Evolutionary conservation across 805 yeast genomes (phyloP), one percentile per base, ranked within the genome.

Genomic region (Metschnikowia bowlesiae): DNA sequence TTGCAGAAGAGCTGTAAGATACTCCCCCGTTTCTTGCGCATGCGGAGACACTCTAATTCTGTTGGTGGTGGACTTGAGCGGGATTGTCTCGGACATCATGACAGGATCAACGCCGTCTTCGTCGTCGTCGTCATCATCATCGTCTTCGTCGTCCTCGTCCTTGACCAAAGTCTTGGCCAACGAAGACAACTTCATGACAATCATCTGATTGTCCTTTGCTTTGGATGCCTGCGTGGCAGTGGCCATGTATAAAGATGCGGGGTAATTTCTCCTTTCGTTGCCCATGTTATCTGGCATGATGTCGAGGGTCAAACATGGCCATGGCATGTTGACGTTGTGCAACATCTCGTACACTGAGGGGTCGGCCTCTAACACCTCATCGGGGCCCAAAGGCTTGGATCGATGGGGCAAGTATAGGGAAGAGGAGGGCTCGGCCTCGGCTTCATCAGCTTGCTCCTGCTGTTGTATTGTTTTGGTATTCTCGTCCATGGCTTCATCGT

Each of bases 251-350:
- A 90, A 74, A 1, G 94, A 78, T 39, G 95, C 96, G 4, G 99
- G 99, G 62, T 83, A 94, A 40, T 79, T 78, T 70, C 96, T 81
- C 73, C 99, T 85, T 68, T 90, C 97, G 46, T 80, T 74, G 9
- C 99, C 99, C 52, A 88, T 74, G 47, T 75, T 74, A 65, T 94
- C 99, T 6, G 96, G 96, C 47, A 94, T 71, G 18, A 94, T 73
- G 63, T 92, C 98, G 53, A 94, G 75, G 3, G 97, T 89, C 64
- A 94, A 72, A 71, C 97, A 90, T 10, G 99, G 98, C 98, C 98
- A 94, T 61, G 96, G 95, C 68, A 92, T 73, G 67, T 88, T 88
- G 52, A 92, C 89, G 61, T 87, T 88, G 68, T 94, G 99, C 51
- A 94, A 73, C 98, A 94, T 94, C 62, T 92, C 96, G 66, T 94